phyloP scores from a whole-genome alignment of 768 basidiomycete genomes.

The Russula emetica region DNA sequence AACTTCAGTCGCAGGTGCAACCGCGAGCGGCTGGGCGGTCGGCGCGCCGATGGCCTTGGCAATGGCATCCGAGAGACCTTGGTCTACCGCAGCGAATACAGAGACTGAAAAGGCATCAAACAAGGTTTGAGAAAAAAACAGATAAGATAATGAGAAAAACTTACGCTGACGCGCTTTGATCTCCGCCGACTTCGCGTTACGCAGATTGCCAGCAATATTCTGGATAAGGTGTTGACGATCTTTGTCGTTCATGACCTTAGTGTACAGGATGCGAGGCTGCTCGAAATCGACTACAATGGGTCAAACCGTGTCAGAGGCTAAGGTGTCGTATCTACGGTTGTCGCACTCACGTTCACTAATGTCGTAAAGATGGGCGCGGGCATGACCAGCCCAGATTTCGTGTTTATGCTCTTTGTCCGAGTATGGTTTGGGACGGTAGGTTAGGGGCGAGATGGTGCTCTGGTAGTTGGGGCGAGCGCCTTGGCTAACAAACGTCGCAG shows the following conservation, averaged over 20 bases:
- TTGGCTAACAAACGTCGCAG: constrained; percentile 66
- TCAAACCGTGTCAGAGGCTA: constrained; percentile 8
- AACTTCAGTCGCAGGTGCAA: constrained; percentile 57
- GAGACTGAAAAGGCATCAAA: constrained; percentile 39
- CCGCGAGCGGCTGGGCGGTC: constrained; percentile 53
- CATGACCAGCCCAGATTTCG: constrained; percentile 71
- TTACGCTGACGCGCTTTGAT: constrained; percentile 64
- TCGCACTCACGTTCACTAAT: constrained; percentile 69
- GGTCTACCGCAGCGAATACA: constrained; percentile 58
- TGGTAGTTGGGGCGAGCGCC: constrained; percentile 85
- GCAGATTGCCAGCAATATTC: constrained; percentile 64
- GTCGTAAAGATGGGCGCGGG: constrained; percentile 63
- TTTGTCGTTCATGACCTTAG: constrained; percentile 60
- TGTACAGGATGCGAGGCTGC: constrained; percentile 70
- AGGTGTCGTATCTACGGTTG: background rate
- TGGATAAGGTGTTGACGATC: constrained; percentile 57
- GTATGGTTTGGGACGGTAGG: constrained; percentile 49
- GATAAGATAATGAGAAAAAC: constrained; percentile 32
- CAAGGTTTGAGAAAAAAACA: constrained; percentile 40
- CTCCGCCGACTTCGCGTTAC: constrained; percentile 52
- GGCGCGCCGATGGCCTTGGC: constrained; percentile 67
- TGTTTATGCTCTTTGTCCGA: constrained; percentile 43
- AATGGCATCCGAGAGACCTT: constrained; percentile 68
- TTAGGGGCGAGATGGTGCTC: constrained; percentile 67
- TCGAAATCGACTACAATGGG: constrained; percentile 67